Conservation (phyloP, 208 protist genomes). For the Trypanosoma melophagium region DNA sequence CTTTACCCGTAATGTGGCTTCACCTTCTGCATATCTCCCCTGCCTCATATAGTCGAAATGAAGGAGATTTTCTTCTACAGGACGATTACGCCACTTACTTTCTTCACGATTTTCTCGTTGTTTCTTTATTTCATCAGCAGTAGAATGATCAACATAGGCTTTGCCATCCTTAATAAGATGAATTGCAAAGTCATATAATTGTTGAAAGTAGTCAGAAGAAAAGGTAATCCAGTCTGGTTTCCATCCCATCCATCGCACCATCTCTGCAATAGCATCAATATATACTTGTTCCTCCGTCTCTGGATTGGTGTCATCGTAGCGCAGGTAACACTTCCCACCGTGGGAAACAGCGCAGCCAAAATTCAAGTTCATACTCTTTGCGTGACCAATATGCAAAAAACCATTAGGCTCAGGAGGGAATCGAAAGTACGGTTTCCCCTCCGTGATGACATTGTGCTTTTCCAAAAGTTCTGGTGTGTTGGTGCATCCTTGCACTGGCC, state of each 20-base stretch:
- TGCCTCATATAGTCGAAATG: constrained; percentile 94
- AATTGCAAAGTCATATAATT: constrained; percentile 97
- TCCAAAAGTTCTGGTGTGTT: constrained; percentile 77
- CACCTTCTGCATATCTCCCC: constrained; percentile 96
- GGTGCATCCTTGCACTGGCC: constrained; percentile 71
- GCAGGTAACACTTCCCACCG: constrained; percentile 94
- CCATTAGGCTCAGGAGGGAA: constrained; percentile 98
- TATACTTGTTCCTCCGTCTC: constrained; percentile 97
- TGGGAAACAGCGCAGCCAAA: constrained; percentile 95
- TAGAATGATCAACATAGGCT: constrained; percentile 98
- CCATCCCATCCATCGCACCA: constrained; percentile 93
- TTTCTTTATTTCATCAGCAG: constrained; percentile 93
- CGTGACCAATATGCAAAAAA: constrained; percentile 99
- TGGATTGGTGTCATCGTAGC: constrained; percentile 99
- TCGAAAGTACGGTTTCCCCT: constrained; percentile 87
- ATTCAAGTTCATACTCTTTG: constrained; percentile 99
- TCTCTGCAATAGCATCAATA: constrained; percentile 96
- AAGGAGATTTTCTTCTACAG: constrained; percentile 90
- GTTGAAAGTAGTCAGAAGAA: constrained; percentile 99
- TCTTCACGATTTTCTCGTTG: constrained; percentile 83
- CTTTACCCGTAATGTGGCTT: constrained; percentile 98
- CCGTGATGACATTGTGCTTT: constrained; percentile 57
- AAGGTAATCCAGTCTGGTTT: constrained; percentile 94
- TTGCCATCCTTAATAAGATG: constrained; percentile 97
- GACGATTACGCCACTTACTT: constrained; percentile 89